Base-by-base conservation (phyloP, 495 filamentous ascomycete species). In the Astrothelium macrocarpum region DNA sequence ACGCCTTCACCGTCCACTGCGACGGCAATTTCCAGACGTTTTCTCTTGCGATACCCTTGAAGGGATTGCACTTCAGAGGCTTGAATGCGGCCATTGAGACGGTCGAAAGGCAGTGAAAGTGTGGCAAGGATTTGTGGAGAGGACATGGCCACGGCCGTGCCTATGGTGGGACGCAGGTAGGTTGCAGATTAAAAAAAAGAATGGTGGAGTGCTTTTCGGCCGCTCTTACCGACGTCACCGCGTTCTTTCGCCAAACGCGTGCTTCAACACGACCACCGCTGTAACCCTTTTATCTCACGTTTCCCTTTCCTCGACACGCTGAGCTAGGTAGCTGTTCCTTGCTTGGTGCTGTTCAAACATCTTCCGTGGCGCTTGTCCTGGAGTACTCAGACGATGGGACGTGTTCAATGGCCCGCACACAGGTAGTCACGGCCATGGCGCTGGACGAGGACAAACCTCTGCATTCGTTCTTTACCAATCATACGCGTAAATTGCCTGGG, bases 1-100 rank as follows among this genome's bases (percentile, higher is more conserved):
- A 97, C 81, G 16, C 89, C 87, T 71, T 96, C 91, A 62, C 91
- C 91, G 76, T 99, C 91, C 69, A 96, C 85, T 10, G 88, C 89
- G 10, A 94, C 85, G 14, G 83, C 88, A 61, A 97, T 75, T 75
- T 99, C 95, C 68, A 82, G 80, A 67, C 94, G 82, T 77, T 96
- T 97, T 70, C 89, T 83, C 78, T 92, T 96, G 77, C 83, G 90
- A 34, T 81, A 82, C 20, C 85, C 86, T 43, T 83, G 80, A 59
- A 89, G 72, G 70, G 88, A 84, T 70, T 83, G 85, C 32, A 95
- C 90, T 20, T 66, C 53, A 20, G 70, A 32, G 23, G 69, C 73
- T 29, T 67, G 67, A 28, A 66, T 68, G 28, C 66, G 70, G 26
- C 73, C 74, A 62, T 65, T 58, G 16, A 59, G 62, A 2, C 49